These are phyloP conservation scores for Trichoderma breve DNA, from an alignment of 2,329 filamentous ascomycete genomes.

Conservation along the genomic window DNA sequence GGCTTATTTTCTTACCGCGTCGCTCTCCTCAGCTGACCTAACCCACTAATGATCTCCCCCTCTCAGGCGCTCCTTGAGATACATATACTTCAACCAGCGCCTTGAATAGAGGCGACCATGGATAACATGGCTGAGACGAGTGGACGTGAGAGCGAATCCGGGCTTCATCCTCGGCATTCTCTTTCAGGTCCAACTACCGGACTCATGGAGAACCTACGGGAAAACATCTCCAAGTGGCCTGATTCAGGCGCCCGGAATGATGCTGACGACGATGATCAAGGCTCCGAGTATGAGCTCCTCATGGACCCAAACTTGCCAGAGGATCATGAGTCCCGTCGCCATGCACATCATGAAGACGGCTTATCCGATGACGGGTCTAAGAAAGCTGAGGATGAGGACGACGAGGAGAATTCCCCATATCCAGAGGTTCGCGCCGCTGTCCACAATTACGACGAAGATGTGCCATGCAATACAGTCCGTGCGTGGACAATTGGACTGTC, in stretches of 20 bases:
- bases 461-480: constrained; percentile 64
- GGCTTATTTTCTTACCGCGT: background rate
- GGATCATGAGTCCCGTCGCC: constrained; percentile 34
- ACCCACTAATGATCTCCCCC: background rate
- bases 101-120: background rate
- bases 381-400: constrained; percentile 46
- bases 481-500: constrained; percentile 62
- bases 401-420: constrained; percentile 60
- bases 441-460: constrained; percentile 61
- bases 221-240: constrained; percentile 42
- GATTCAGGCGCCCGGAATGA: constrained; percentile 40
- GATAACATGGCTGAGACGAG: constrained; percentile 24
- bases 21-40: background rate
- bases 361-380: constrained; percentile 27
- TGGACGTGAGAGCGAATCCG: constrained; percentile 25
- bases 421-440: constrained; percentile 65
- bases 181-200: constrained; percentile 28
- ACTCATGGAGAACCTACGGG: constrained; percentile 28
- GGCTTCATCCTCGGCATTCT: constrained; percentile 29
- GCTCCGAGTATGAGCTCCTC: constrained; percentile 55
- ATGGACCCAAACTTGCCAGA: constrained; percentile 51
- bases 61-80: background rate
- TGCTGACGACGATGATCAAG: constrained; percentile 43
- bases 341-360: constrained; percentile 25
- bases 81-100: background rate